Base-by-base conservation (phyloP, 495 filamentous ascomycete genomes). In the Podospora pseudoanserina region DNA sequence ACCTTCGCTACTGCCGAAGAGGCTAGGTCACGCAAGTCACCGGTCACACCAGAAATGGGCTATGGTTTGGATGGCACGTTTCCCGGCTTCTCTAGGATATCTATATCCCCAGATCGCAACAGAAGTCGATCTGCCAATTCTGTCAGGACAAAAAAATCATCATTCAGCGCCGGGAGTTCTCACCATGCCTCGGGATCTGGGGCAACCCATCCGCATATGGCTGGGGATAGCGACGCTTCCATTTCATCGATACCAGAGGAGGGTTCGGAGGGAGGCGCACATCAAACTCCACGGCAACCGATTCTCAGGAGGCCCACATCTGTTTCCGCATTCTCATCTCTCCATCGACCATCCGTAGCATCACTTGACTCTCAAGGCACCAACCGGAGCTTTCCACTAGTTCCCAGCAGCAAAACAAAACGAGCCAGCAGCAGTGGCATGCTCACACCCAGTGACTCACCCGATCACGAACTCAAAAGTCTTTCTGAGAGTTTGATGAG, bases 1-100 rank as follows among this genome's bases (percentile, higher is more conserved):
- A 91, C 91, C 0, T 97, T 95, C 79, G 91, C 89, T 16, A 97
- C 93, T 0, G 93, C 93, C 34, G 87, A 83, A 0, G 93, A 96
- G 79, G 89, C 86, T 0, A 73, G 79, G 5, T 77, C 71, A 6
- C 79, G 75, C 26, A 75, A 68, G 56, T 78, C 76, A 59, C 70
- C 70, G 15, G 58, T 64, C 23, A 66, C 53, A 34, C 59, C 67
- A 9, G 74, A 49, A 49, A 49, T 49, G 39, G 39, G 39, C 7
- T 49, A 49, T 13, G 39, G 39, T 0, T 49, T 13, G 9, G 39
- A 49, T 49, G 39, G 39, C 15, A 11, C 13, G 2, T 49, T 49
- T 16, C 39, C 39, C 15, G 39, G 39, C 4, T 78, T 71, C 26
- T 71, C 56, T 69, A 72, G 64, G 57, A 71, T 30, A 18, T 61